These are phyloP conservation scores for Penicillium pulvis DNA, from an alignment of 495 filamentous ascomycete species.

Conservation along the genomic window DNA sequence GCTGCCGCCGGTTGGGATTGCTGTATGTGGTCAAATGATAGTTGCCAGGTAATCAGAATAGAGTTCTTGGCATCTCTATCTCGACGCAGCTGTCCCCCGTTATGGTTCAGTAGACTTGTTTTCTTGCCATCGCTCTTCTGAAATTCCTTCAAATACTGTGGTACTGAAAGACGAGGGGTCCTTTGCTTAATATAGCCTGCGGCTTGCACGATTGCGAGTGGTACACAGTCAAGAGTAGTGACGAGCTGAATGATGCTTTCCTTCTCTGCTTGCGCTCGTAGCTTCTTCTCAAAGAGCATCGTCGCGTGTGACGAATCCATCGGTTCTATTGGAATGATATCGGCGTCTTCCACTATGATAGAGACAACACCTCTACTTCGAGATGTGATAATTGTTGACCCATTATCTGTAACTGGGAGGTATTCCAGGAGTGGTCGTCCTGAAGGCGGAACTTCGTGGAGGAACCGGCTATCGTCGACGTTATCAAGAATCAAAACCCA, in stretches of 20 bases:
- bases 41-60: conserved; percentile 47
- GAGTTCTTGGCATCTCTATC: conserved; percentile 44
- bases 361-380: conserved; percentile 30
- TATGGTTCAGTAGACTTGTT: conserved; percentile 36
- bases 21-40: conserved; percentile 49
- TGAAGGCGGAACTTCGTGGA: conserved; percentile 11
- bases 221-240: conserved; percentile 42
- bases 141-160: conserved; percentile 38
- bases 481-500: conserved; percentile 14
- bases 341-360: conserved; percentile 27
- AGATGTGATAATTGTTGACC: conserved; percentile 39
- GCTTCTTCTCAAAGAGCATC: conserved; percentile 43
- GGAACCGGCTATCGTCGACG: conserved; percentile 23
- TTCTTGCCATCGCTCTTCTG: conserved; percentile 35
- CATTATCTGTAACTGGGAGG: background rate
- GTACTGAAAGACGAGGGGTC: background rate
- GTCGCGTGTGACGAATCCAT: conserved; percentile 34
- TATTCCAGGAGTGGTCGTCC: background rate
- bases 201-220: conserved; percentile 40
- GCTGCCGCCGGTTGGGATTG: conserved; percentile 20
- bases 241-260: conserved; percentile 25
- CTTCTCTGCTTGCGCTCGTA: conserved; percentile 14
- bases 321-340: conserved; percentile 42
- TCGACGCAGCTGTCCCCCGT: conserved; percentile 34
- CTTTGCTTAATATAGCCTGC: conserved; percentile 43